Conservation (phyloP, 176 grass and related monocot genomes). For the Chrysopogon serrulatus region DNA sequence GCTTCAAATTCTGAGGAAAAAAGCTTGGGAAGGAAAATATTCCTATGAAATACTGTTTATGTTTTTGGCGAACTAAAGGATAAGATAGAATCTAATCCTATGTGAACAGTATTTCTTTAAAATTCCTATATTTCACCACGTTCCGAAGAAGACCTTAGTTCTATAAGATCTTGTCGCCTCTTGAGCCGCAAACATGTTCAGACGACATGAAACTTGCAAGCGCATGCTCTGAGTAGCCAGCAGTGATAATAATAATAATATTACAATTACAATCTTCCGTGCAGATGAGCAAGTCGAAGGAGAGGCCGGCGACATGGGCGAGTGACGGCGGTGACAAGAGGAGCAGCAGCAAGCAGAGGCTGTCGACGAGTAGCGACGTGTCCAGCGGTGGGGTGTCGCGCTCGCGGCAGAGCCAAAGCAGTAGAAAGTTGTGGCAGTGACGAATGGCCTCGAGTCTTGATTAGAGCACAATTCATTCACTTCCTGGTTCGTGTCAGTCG, state of each 20-base stretch:
- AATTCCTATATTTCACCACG: too few species aligned
- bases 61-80: too few species aligned
- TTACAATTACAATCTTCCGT: not conserved
- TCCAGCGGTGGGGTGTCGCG: not conserved
- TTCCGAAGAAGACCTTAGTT: too few species aligned
- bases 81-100: too few species aligned
- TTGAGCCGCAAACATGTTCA: not conserved
- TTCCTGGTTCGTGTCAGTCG: not conserved
- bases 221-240: not conserved
- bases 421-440: not conserved
- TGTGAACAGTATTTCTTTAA: too few species aligned
- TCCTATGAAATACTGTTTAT: too few species aligned
- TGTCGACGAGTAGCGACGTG: slow-evolving; percentile 9
- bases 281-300: not conserved
- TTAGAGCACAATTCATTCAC: not conserved
- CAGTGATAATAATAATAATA: not conserved
- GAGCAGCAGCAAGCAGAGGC: slow-evolving; percentile 18
- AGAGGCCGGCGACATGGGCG: not conserved
- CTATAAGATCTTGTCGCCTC: not conserved
- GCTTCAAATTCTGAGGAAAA: too few species aligned
- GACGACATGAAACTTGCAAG: not conserved
- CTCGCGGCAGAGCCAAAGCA: not conserved
- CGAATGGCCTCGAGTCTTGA: not conserved
- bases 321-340: not conserved
- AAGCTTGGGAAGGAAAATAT: too few species aligned